Conservation (phyloP, 495 filamentous ascomycete species). For the Physcia stellaris region DNA sequence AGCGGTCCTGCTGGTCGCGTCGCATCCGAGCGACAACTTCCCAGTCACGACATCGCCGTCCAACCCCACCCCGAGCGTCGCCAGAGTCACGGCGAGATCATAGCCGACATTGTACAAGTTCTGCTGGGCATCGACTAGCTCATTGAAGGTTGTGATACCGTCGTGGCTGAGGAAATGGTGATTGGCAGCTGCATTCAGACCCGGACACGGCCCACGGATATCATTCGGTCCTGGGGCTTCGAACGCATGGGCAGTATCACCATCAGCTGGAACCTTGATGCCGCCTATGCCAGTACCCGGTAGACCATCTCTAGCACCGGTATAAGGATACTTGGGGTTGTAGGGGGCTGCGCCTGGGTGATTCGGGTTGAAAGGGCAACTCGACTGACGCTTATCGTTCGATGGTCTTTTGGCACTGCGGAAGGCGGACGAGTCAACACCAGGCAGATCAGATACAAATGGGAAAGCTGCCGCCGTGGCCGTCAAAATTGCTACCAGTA, state of each 20-base stretch:
- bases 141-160: constrained; percentile 28
- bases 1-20: constrained; percentile 27
- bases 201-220: constrained; percentile 34
- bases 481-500: constrained; percentile 7
- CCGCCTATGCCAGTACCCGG: constrained; percentile 22
- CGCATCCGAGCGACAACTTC: constrained; percentile 30
- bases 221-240: constrained; percentile 15
- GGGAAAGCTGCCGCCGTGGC: constrained; percentile 18
- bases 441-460: constrained; percentile 19
- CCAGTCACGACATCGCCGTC: constrained; percentile 25
- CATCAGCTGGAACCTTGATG: constrained; percentile 22
- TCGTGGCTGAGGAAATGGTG: constrained; percentile 31
- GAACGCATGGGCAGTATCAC: constrained; percentile 20
- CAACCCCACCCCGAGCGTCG: constrained; percentile 21
- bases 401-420: constrained; percentile 4
- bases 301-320: constrained; percentile 22
- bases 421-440: constrained; percentile 19
- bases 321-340: constrained; percentile 21
- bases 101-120: constrained; percentile 30
- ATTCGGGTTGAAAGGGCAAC: constrained; percentile 25
- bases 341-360: constrained; percentile 20
- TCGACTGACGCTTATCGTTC: constrained; percentile 14
- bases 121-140: constrained; percentile 28
- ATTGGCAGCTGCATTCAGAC: constrained; percentile 36
- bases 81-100: constrained; percentile 22